Conservation (phyloP, 2,329 filamentous ascomycete genomes). For the Nothophoma quercina region DNA sequence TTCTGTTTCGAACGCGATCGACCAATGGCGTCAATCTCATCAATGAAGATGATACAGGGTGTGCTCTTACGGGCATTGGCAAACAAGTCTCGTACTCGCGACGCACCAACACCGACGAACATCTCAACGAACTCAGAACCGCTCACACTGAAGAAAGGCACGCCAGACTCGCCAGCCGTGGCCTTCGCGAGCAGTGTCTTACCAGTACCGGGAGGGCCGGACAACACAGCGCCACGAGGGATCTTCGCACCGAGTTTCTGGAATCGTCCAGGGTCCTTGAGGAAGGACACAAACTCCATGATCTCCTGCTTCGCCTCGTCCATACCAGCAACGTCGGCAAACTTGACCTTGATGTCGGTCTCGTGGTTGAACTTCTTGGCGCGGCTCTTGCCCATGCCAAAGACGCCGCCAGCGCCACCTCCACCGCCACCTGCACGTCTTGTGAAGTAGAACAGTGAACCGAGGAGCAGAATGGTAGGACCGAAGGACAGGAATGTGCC, state of each 20-base stretch:
- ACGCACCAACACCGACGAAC: conserved; percentile 98
- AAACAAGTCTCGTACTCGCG: conserved; percentile 92
- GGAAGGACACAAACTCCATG: conserved; percentile 98
- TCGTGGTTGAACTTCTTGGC: conserved; percentile 99
- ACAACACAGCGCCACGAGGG: conserved; percentile 92
- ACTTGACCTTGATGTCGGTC: conserved; percentile 95
- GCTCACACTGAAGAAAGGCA: conserved; percentile 98
- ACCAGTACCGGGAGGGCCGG: conserved; percentile 97
- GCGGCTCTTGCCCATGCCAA: conserved; percentile 93
- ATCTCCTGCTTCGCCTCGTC: conserved; percentile 98
- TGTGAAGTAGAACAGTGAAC: conserved; percentile 80
- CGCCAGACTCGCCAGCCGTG: conserved; percentile 93
- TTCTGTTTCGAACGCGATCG: conserved; percentile 84
- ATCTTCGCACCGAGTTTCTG: conserved; percentile 97
- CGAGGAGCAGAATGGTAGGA: conserved; percentile 86
- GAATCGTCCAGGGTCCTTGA: conserved; percentile 92
- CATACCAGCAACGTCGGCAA: conserved; percentile 95
- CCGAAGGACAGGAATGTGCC: conserved; percentile 80
- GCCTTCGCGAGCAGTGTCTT: conserved; percentile 98
- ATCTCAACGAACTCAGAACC: conserved; percentile 99
- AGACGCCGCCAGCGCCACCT: conserved; percentile 76
- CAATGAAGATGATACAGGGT: conserved; percentile 99
- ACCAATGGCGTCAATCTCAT: conserved; percentile 98
- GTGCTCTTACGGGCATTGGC: conserved; percentile 93
- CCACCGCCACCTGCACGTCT: conserved; percentile 74